A percentile compares a stretch with the other conserved stretches of the same genome.
phyloP scores from a whole-genome alignment of 2,329 filamentous ascomycete genomes.

The Gnomoniopsis smithogilvyi region DNA sequence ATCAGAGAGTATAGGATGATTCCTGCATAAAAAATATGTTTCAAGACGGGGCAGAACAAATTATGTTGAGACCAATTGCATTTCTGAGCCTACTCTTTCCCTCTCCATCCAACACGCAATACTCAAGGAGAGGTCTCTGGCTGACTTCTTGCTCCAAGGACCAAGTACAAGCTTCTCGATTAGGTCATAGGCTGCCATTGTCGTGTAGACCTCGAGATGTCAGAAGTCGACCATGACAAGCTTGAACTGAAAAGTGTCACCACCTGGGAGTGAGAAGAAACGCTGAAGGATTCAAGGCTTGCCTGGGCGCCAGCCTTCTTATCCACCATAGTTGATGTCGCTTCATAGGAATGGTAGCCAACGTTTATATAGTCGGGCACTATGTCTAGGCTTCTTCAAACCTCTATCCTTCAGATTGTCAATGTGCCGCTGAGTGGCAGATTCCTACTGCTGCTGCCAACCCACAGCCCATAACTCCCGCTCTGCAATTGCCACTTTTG shows the following conservation, averaged over 20 bases:
- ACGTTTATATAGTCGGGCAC: too few species aligned
- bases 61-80: constrained; percentile 16
- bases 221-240: not conserved
- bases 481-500: constrained; percentile 54
- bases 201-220: too few species aligned
- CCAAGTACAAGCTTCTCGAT: not conserved
- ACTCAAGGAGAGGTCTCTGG: not conserved
- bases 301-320: not conserved
- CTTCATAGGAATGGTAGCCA: not conserved
- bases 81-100: constrained; percentile 9
- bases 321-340: too few species aligned
- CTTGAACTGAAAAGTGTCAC: too few species aligned
- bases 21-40: constrained; percentile 29
- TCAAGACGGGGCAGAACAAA: constrained; percentile 32
- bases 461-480: constrained; percentile 37
- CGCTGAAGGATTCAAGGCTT: not conserved
- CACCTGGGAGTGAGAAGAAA: too few species aligned
- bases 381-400: too few species aligned
- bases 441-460: constrained; percentile 42
- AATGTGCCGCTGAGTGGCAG: constrained; percentile 48
- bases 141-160: not conserved
- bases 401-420: constrained; percentile 7
- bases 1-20: constrained; percentile 20
- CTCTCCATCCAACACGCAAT: not conserved
- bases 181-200: too few species aligned